Percentiles rank a stretch among this genome's conserved stretches.
Evolutionary conservation across 2,329 filamentous ascomycete genomes (phyloP).

Genomic region (Colletotrichum cuscutae): DNA sequence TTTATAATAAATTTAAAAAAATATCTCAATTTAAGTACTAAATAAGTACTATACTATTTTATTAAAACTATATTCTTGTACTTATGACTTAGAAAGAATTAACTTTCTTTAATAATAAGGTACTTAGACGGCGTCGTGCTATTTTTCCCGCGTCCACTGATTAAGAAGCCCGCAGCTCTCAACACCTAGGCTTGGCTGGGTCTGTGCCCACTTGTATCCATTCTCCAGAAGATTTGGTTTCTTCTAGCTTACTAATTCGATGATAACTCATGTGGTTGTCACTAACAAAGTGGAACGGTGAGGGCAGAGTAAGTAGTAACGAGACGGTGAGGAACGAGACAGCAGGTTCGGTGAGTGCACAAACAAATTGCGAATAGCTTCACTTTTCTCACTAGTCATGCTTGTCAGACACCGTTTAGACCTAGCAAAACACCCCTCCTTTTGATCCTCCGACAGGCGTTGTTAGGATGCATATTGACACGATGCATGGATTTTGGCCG

Average conservation of each 20-base stretch:
- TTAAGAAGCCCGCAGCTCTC: not conserved
- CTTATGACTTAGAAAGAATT: no score
- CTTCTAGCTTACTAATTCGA: not conserved
- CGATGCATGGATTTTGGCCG: not conserved
- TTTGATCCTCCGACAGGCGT: not conserved
- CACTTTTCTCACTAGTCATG: not conserved
- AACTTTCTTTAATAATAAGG: no score
- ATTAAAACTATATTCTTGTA: no score
- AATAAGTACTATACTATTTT: no score
- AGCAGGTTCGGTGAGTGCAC: not conserved
- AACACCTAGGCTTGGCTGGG: not conserved
- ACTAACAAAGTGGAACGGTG: not conserved
- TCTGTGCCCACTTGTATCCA: not conserved
- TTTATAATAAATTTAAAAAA: no score
- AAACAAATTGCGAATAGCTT: constrained; percentile 17
- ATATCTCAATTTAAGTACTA: no score
- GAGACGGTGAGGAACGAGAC: not conserved
- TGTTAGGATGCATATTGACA: not conserved
- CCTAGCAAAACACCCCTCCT: not conserved
- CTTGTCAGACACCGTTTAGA: not conserved
- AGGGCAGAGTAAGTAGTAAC: not conserved
- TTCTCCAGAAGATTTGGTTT: not conserved
- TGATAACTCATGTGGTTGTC: not conserved
- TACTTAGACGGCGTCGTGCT: constrained; percentile 8
- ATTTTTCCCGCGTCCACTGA: not conserved